A percentile compares a stretch with the other conserved stretches of the same genome.
phyloP scores from a whole-genome alignment of 2,329 filamentous ascomycete species.

The Didymellaceae sp. region DNA sequence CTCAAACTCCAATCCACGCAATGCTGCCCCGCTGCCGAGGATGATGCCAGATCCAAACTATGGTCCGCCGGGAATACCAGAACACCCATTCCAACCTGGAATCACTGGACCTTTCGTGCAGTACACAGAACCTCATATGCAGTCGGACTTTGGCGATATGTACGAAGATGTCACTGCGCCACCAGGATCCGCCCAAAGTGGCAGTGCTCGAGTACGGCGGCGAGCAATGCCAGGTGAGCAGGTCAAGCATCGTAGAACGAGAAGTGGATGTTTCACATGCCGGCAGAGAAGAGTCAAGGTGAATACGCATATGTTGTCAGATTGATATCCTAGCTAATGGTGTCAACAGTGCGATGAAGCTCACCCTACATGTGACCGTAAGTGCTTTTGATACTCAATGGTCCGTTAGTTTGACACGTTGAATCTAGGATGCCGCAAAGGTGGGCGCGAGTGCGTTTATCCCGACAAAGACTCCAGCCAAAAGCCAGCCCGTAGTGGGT shows the following conservation, averaged over 20 bases:
- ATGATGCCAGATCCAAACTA: constrained; percentile 41
- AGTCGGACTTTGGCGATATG: constrained; percentile 43
- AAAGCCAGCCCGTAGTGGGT: constrained; percentile 54
- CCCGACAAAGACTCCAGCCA: constrained; percentile 70
- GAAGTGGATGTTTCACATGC: constrained; percentile 94
- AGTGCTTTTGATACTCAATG: constrained; percentile 36
- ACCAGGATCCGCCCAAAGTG: constrained; percentile 36
- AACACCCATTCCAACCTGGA: constrained; percentile 42
- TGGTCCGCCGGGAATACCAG: constrained; percentile 32
- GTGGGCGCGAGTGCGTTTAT: constrained; percentile 87
- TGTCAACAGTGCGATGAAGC: constrained; percentile 80
- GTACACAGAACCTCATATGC: constrained; percentile 41
- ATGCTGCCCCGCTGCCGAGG: constrained; percentile 27
- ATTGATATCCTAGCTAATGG: constrained; percentile 21
- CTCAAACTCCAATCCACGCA: constrained; percentile 30
- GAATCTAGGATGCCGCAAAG: constrained; percentile 80
- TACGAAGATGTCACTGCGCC: constrained; percentile 43
- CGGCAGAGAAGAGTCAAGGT: constrained; percentile 84
- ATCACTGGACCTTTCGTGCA: constrained; percentile 40
- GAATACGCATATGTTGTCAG: constrained; percentile 16
- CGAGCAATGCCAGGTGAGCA: constrained; percentile 61
- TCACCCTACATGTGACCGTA: constrained; percentile 81
- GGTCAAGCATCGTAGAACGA: constrained; percentile 90
- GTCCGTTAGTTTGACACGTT: constrained; percentile 24
- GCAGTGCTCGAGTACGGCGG: constrained; percentile 38